phyloP scores from a whole-genome alignment of 495 filamentous ascomycete species.

The Geopyxis carbonaria region DNA sequence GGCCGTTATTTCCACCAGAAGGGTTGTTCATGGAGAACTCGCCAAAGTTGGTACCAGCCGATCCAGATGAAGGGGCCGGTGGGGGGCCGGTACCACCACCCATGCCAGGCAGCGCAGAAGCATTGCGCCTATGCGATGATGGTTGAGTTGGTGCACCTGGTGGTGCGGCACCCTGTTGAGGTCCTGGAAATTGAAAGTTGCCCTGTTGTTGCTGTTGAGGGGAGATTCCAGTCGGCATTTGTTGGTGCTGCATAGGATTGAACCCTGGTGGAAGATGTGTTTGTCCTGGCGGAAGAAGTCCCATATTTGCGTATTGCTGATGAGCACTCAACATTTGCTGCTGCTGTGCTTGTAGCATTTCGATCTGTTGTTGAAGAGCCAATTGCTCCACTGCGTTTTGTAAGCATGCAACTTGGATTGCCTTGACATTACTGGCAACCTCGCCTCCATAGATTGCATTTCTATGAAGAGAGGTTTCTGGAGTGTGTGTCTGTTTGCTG shows the following conservation, averaged over 20 bases:
- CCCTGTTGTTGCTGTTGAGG: slow-evolving; percentile 42
- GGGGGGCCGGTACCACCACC: slow-evolving; percentile 49
- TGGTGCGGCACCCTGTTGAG: slow-evolving; percentile 47
- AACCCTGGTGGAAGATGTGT: slow-evolving; percentile 46
- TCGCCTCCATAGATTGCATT: slow-evolving; percentile 6
- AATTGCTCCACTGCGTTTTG: slow-evolving; percentile 76
- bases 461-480: background rate
- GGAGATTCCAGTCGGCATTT: slow-evolving; percentile 59
- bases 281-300: slow-evolving; percentile 73
- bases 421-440: background rate
- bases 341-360: slow-evolving; percentile 92
- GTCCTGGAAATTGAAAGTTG: slow-evolving; percentile 80
- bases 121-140: slow-evolving; percentile 87
- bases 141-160: slow-evolving; percentile 65
- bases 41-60: slow-evolving; percentile 64
- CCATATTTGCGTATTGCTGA: slow-evolving; percentile 95
- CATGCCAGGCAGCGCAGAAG: slow-evolving; percentile 89
- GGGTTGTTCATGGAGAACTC: slow-evolving; percentile 47
- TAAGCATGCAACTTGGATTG: slow-evolving; percentile 15
- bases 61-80: slow-evolving; percentile 88
- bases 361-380: slow-evolving; percentile 95
- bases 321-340: slow-evolving; percentile 93
- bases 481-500: background rate
- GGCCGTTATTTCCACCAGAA: slow-evolving; percentile 52
- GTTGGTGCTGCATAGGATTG: slow-evolving; percentile 42